Evolutionary conservation across 805 yeast species (phyloP).

Genomic region (Yarrowia sp.): DNA sequence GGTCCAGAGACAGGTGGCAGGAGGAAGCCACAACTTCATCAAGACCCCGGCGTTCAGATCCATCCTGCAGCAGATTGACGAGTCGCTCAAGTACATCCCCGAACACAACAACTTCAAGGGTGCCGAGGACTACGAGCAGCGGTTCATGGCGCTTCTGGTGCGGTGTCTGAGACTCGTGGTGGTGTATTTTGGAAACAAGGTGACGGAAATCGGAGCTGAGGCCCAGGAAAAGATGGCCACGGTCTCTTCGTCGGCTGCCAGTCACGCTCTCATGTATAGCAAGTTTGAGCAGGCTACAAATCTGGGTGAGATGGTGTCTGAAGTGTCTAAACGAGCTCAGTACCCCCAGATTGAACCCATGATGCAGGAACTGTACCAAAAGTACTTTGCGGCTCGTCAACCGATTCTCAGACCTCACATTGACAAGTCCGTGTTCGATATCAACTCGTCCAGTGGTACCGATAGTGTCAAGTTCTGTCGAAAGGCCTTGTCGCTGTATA

Average conservation of each 20-base stretch:
- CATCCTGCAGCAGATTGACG: slow-evolving; percentile 66
- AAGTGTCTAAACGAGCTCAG: slow-evolving; percentile 53
- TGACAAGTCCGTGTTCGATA: slow-evolving; percentile 51
- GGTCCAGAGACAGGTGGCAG: slow-evolving; percentile 49
- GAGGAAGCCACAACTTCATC: slow-evolving; percentile 38
- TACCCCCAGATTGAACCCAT: slow-evolving; percentile 70
- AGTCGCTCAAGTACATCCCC: slow-evolving; percentile 66
- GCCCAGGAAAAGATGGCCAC: slow-evolving; percentile 24
- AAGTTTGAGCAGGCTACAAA: slow-evolving; percentile 60
- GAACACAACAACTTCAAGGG: slow-evolving; percentile 70
- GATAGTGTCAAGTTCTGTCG: slow-evolving; percentile 67
- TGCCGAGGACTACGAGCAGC: slow-evolving; percentile 67
- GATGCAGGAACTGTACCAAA: slow-evolving; percentile 65
- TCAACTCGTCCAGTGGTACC: slow-evolving; percentile 46
- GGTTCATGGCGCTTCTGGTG: slow-evolving; percentile 84
- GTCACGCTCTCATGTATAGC: slow-evolving; percentile 64
- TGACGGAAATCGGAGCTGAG: slow-evolving; percentile 49
- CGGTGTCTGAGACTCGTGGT: slow-evolving; percentile 78
- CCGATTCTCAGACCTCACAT: slow-evolving; percentile 57
- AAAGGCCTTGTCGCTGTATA: slow-evolving; percentile 64
- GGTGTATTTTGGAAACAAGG: slow-evolving; percentile 60
- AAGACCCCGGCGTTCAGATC: slow-evolving; percentile 55
- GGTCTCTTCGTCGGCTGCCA: slow-evolving; percentile 40
- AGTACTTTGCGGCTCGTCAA: slow-evolving; percentile 66
- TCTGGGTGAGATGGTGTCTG: slow-evolving; percentile 51